phyloP scores from a whole-genome alignment of 2,329 filamentous ascomycete genomes.

The Chaetomium sp. region DNA sequence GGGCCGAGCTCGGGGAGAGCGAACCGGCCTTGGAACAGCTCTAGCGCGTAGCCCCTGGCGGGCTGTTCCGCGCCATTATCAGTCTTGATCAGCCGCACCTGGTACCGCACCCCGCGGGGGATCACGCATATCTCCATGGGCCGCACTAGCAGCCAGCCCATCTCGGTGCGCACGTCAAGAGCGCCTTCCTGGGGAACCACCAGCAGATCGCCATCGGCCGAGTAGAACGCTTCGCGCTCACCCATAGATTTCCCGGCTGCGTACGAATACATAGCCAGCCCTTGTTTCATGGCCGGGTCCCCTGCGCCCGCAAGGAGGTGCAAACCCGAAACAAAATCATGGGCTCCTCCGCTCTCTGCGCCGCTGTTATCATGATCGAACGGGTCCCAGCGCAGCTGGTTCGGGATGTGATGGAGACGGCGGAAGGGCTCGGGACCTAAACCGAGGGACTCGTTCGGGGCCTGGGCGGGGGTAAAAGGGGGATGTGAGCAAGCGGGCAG shows the following conservation, averaged over 20 bases:
- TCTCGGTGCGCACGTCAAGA: conserved; percentile 70
- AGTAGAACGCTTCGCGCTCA: conserved; percentile 71
- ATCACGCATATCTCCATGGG: conserved; percentile 74
- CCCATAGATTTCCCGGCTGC: conserved; percentile 74
- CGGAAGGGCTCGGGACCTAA: conserved; percentile 4
- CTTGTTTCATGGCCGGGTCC: conserved; percentile 70
- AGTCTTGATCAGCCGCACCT: conserved; percentile 57
- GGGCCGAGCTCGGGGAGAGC: conserved; percentile 65
- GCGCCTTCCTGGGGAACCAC: conserved; percentile 69
- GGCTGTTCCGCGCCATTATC: conserved; percentile 31
- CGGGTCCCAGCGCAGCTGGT: conserved; percentile 73
- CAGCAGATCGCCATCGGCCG: conserved; percentile 71
- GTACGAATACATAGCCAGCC: conserved; percentile 75
- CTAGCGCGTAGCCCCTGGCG: conserved; percentile 66
- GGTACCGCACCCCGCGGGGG: conserved; percentile 67
- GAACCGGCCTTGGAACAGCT: conserved; percentile 68
- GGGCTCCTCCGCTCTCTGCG: too few relatives aligned
- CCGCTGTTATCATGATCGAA: conserved; percentile 57
- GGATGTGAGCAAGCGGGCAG: conserved; percentile 57
- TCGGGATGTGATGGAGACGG: conserved; percentile 67
- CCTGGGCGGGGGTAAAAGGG: conserved; percentile 35
- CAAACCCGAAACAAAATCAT: conserved; percentile 50
- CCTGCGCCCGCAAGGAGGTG: conserved; percentile 72
- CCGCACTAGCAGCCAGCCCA: conserved; percentile 67
- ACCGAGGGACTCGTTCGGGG: conserved; percentile 10